These are phyloP conservation scores for Lactuca sativa DNA, from an alignment of 129 eudicot species.

Conservation along the genomic window DNA sequence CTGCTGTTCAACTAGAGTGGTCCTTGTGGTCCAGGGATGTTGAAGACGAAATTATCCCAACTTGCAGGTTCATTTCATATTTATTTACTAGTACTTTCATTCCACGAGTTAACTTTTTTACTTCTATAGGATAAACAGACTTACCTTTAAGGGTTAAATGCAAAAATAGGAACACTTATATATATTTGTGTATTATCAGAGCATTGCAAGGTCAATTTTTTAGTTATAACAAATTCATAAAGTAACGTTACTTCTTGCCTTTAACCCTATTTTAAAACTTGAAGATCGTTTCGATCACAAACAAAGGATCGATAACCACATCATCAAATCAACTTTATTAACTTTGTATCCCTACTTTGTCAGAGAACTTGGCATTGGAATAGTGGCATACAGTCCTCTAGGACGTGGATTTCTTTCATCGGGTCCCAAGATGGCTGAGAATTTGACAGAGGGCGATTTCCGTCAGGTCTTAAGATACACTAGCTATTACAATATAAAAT, in stretches of 20 bases:
- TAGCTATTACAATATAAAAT: too few species aligned
- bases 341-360: background rate
- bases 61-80: background rate
- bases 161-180: too few species aligned
- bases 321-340: background rate
- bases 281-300: too few species aligned
- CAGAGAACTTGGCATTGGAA: slow-evolving; percentile 63
- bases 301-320: background rate
- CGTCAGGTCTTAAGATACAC: slow-evolving; percentile 37
- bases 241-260: background rate
- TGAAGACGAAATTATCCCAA: background rate
- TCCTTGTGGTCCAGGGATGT: background rate
- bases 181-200: too few species aligned
- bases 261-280: too few species aligned
- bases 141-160: background rate
- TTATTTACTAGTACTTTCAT: background rate
- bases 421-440: slow-evolving; percentile 35
- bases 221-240: too few species aligned
- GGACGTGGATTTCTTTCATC: slow-evolving; percentile 44
- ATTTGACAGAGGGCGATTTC: slow-evolving; percentile 32
- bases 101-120: background rate
- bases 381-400: slow-evolving; percentile 54
- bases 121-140: background rate
- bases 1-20: background rate
- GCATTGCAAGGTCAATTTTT: too few species aligned